Percentiles rank a stretch among this genome's conserved stretches.
These are phyloP conservation scores for Colletotrichum tamarilloi DNA, from an alignment of 2,329 filamentous ascomycete genomes.

Conservation along the genomic window DNA sequence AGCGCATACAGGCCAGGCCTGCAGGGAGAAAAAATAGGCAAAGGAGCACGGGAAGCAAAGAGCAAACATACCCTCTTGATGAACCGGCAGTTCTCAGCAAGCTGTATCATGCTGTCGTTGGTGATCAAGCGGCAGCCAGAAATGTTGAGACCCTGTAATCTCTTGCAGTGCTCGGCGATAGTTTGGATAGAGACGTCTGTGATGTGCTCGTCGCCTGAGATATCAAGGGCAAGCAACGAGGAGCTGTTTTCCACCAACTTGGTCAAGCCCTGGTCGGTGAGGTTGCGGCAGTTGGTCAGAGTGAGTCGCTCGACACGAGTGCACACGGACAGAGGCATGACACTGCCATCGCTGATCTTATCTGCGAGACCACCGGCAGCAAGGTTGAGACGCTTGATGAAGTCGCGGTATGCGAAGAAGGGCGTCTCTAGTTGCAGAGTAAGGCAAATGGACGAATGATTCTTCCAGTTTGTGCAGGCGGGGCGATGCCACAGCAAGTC, in stretches of 20 bases:
- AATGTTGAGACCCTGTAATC: conserved; percentile 92
- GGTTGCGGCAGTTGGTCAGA: conserved; percentile 85
- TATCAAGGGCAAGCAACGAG: conserved; percentile 88
- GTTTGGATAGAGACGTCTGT: conserved; percentile 83
- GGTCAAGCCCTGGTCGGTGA: conserved; percentile 87
- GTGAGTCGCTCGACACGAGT: conserved; percentile 93
- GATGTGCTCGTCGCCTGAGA: conserved; percentile 85
- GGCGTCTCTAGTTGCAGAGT: conserved; percentile 79
- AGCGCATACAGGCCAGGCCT: not conserved
- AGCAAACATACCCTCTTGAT: conserved; percentile 79
- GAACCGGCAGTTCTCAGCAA: conserved; percentile 85
- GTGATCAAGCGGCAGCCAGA: conserved; percentile 87
- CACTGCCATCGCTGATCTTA: conserved; percentile 87
- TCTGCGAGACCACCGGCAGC: conserved; percentile 73
- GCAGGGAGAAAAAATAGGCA: conserved; percentile 7
- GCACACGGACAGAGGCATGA: conserved; percentile 84
- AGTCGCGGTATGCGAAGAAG: conserved; percentile 88
- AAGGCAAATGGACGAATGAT: conserved; percentile 82
- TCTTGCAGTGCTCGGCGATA: conserved; percentile 83
- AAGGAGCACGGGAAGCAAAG: not conserved
- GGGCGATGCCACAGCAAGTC: conserved; percentile 96
- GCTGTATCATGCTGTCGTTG: conserved; percentile 83
- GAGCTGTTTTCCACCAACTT: conserved; percentile 82
- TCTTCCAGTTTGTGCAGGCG: conserved; percentile 86
- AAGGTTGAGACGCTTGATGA: conserved; percentile 92